Evolutionary conservation across 345 rosid species (phyloP).

Genomic region (Microcos paniculata): DNA sequence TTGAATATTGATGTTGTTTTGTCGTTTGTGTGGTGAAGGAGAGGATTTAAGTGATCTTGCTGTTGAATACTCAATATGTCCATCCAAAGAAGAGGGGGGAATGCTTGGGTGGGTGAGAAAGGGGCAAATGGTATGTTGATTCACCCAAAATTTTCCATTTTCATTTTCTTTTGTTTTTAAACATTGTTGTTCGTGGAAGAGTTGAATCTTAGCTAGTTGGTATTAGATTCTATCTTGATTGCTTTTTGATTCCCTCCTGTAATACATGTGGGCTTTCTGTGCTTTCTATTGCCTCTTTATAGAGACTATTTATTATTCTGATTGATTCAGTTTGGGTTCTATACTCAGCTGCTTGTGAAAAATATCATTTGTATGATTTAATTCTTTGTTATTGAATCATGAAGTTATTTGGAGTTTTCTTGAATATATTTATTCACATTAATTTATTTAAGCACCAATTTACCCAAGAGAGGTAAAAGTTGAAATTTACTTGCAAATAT

Average conservation of each 20-base stretch:
- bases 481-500: background rate
- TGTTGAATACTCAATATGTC: slow-evolving; percentile 75
- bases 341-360: background rate
- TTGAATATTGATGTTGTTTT: slow-evolving; percentile 2
- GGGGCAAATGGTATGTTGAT: slow-evolving; percentile 78
- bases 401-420: background rate
- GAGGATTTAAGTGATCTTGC: slow-evolving; percentile 95
- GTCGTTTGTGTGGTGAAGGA: slow-evolving; percentile 46
- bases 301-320: background rate
- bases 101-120: slow-evolving; percentile 89
- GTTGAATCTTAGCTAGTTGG: background rate
- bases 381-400: background rate
- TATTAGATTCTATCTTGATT: background rate
- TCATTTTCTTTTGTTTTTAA: background rate
- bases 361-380: background rate
- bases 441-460: background rate
- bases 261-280: background rate
- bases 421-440: background rate
- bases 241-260: background rate
- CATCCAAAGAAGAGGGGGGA: slow-evolving; percentile 81
- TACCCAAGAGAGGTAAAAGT: background rate
- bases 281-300: background rate
- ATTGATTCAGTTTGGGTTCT: background rate
- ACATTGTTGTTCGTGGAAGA: background rate
- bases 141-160: no score